Base-by-base conservation (phyloP, 805 yeast genomes). In the Kluyveromyces nonfermentans region DNA sequence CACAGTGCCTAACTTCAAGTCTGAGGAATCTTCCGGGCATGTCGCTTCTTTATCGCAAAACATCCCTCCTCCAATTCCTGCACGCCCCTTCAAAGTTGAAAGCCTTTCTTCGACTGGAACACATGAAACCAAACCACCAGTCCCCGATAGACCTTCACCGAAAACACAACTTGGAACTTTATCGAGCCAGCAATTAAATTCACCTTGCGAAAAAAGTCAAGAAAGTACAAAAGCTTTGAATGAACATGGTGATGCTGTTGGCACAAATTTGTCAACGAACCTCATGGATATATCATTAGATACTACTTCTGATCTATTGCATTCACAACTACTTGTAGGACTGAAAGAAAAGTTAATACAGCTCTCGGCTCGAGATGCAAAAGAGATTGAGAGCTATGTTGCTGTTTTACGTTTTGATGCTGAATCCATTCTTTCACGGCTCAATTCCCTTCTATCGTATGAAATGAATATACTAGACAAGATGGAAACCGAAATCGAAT, bases 401-500 rank as follows among this genome's bases (percentile, higher is more conserved):
- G 21, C 17, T 10, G 15, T 34, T 7, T 19, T 9, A n/a, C 7
- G n/a, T 2, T 38, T 38, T 28, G 31, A 31, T 5, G 22, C 22
- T 15, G 41, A 38, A 10, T n/a, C 34, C 5, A 28, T 38, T 30
- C 33, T 28, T 5, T n/a, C 34, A 10, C 30, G 31, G 15, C 31
- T 18, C 21, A 17, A 32, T 16, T 30, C 34, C n/a, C 41, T 5
- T 18, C 5, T 25, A 17, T 3, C 41, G 2, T 59, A 58, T 28
- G 78, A 74, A 48, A 44, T 45, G 17, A 41, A 49, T 7, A 51
- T 52, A 7, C 44, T 73, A 8, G 56, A 56, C 2, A 47, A 50
- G 4, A 47, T 63, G 16, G 50, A 54, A 16, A 38, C 42, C 1
- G 52, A 57, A 10, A 52, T 69, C 16, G 46, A 54, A 6, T 52